Evolutionary conservation across 2,329 filamentous ascomycete species (phyloP).

Genomic region (Diaporthe helianthi): DNA sequence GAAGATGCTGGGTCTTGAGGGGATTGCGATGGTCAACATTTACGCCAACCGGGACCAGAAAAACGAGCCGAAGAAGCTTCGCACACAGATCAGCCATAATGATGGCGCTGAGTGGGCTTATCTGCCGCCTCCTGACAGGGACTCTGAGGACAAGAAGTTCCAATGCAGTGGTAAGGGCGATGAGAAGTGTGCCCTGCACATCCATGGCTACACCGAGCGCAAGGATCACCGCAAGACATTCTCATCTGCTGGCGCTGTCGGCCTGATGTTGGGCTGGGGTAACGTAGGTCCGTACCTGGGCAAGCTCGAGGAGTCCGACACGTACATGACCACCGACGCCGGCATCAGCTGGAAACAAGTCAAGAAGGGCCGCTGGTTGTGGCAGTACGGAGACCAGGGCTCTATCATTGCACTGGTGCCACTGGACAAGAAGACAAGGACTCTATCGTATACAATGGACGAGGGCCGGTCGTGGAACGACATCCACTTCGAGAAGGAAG

Average conservation of each 20-base stretch:
- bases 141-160: conserved; percentile 75
- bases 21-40: conserved; percentile 85
- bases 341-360: conserved; percentile 86
- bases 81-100: conserved; percentile 94
- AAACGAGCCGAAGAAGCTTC: conserved; percentile 77
- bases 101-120: conserved; percentile 89
- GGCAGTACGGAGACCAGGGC: conserved; percentile 95
- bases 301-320: conserved; percentile 76
- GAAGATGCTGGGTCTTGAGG: conserved; percentile 91
- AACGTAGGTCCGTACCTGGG: conserved; percentile 81
- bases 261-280: conserved; percentile 88
- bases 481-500: conserved; percentile 74
- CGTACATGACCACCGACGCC: conserved; percentile 91
- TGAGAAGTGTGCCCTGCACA: conserved; percentile 81
- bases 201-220: conserved; percentile 96
- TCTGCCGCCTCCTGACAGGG: conserved; percentile 73
- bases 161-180: conserved; percentile 65
- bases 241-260: conserved; percentile 86
- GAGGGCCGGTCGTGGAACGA: conserved; percentile 82
- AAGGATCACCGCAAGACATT: conserved; percentile 82
- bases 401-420: conserved; percentile 89
- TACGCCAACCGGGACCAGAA: conserved; percentile 76
- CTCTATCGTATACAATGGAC: conserved; percentile 78
- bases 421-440: conserved; percentile 69
- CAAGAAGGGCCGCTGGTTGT: conserved; percentile 88